These are phyloP conservation scores for Bruguiera sexangula DNA, from an alignment of 345 rosid genomes.

Conservation along the genomic window DNA sequence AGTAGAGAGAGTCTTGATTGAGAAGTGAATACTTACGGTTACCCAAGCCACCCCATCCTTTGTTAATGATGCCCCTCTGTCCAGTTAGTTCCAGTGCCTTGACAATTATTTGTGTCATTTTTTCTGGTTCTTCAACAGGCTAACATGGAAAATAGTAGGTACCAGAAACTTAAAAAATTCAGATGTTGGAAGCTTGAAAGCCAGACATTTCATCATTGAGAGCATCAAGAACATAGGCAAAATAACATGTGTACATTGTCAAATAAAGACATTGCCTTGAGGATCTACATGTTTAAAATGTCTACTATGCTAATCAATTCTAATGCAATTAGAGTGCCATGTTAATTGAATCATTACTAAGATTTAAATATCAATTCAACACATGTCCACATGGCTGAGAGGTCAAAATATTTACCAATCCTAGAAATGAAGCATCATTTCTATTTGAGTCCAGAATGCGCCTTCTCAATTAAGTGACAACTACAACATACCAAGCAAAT, in stretches of 20 bases:
- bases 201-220: no score
- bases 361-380: not conserved
- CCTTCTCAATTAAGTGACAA: not conserved
- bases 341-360: not conserved
- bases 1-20: not conserved
- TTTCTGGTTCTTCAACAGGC: slow-evolving; percentile 92
- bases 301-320: not conserved
- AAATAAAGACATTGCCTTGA: no score
- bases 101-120: slow-evolving; percentile 80
- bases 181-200: not conserved
- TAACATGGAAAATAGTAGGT: slow-evolving; percentile 24
- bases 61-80: slow-evolving; percentile 94
- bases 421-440: not conserved
- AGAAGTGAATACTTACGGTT: slow-evolving; percentile 48
- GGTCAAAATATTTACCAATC: not conserved
- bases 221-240: no score
- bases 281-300: not conserved
- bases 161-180: not conserved
- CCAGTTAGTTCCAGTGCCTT: slow-evolving; percentile 69
- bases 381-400: not conserved
- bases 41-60: slow-evolving; percentile 99
- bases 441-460: not conserved
- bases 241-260: no score
- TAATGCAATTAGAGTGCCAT: not conserved
- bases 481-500: not conserved